Evolutionary conservation across 2,329 filamentous ascomycete genomes (phyloP), one percentile per base, ranked within the genome.

Genomic region (Fusarium paranaense): DNA sequence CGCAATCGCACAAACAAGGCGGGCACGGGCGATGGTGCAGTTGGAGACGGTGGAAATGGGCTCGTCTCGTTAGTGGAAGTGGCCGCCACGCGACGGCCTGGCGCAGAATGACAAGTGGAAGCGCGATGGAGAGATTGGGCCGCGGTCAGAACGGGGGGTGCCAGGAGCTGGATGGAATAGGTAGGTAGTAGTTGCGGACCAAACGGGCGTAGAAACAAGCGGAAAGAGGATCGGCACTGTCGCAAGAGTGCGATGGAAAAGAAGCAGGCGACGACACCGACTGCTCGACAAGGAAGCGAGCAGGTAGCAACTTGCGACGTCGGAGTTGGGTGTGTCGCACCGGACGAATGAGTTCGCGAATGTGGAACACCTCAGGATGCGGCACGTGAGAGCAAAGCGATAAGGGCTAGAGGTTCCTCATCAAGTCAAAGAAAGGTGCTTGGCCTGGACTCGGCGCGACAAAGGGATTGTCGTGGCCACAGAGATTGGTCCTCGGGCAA

Each of bases 291-390:
- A 63, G 66, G 69, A 50, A 72, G 57, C 40, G 40, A 69, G 71
- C 27, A 66, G 45, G 54, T 47, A 67, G 67, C 64, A 65, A 64
- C 40, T 67, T 78, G 77, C 77, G 77, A 79, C 71, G 77, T 79
- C 76, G 74, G 77, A 75, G 70, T 65, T 64, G 67, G 76, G 64
- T 65, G 64, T 69, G 75, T 78, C 67, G 69, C 69, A 73, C 72
- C 68, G 69, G 66, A 70, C 47, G 69, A 42, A 67, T 47, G 66
- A 69, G 70, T 68, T 70, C 70, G 65, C 64, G 62, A 67, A 72
- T 70, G 69, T 52, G 68, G 60, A 76, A 62, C 66, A 70, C 40
- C 20, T 42, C 20, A 42, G 40, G 20, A 42, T 42, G 69, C 35
- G 50, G 69, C 71, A 75, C 67, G 70, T 72, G 70, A 66, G 69